Evolutionary conservation across 1,284 basidiomycete species (phyloP).

Genomic region (Cutaneotrichosporon sp.): DNA sequence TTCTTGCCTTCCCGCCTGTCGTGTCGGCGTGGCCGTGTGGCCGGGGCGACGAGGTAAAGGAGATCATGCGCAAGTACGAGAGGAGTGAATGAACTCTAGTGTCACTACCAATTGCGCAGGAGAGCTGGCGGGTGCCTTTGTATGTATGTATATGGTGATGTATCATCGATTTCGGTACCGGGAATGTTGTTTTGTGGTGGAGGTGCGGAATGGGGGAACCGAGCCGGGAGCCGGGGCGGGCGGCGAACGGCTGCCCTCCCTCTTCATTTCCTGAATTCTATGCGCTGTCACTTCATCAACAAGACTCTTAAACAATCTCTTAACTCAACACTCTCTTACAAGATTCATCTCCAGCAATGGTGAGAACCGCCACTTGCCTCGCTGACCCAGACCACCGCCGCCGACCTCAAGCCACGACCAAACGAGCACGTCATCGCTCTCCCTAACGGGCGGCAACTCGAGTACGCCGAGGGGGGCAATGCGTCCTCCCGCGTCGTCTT

Average conservation of each 20-base stretch:
- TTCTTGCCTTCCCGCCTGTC: background rate
- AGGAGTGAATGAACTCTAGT: background rate
- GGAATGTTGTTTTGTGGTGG: no score
- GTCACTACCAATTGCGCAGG: no score
- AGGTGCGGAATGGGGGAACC: no score
- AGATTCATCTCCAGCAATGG: background rate
- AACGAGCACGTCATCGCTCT: conserved; percentile 14
- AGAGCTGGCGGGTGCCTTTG: no score
- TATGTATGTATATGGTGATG: no score
- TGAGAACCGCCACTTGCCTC: background rate
- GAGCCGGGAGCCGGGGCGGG: no score
- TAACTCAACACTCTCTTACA: no score
- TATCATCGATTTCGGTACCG: no score
- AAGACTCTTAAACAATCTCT: no score
- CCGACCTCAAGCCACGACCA: conserved; percentile 6
- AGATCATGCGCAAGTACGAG: background rate
- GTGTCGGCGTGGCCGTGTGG: background rate
- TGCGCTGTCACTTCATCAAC: no score
- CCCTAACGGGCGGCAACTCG: conserved; percentile 10
- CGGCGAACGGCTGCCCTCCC: no score
- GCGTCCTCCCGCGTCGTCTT: conserved; percentile 7
- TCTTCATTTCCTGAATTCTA: no score
- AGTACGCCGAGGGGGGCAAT: conserved; percentile 13
- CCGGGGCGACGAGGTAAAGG: background rate
- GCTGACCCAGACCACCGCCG: conserved; percentile 3